Evolutionary conservation across 352 stramenopile species (phyloP), one percentile per base, ranked within the genome.

Genomic region (Phytophthora brassicae): DNA sequence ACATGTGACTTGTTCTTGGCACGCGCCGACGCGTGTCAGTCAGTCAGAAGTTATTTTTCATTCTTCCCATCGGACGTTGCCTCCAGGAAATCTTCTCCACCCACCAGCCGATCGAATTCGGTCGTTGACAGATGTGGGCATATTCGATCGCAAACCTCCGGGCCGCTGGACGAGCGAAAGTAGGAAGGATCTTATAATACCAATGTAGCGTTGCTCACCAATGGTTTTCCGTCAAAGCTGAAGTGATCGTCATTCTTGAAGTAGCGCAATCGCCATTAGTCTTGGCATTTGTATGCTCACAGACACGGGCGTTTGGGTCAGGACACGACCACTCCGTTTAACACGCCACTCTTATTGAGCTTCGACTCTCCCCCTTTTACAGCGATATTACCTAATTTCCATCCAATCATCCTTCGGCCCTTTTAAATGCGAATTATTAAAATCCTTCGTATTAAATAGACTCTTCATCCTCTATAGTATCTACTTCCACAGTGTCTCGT

Each of bases 261-360:
- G 26, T 31, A 31, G 26, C 26, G 26, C 26, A 31, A 31, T 31
- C n/a, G n/a, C n/a, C n/a, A n/a, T n/a, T n/a, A n/a, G n/a, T 51
- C 60, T 56, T 62, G 51, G 28, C 23, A 23, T 67, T 67, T 67
- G 59, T 67, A 67, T 67, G 60, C 50, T 60, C 49, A 39, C 11
- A 1, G 2, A 23, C 19, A 13, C 17, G 41, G 39, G 16, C n/a
- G 23, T 13, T 33, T 48, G n/a, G 20, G 12, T 19, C 20, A 1
- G 42, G 19, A 56, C 20, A 41, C n/a, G 20, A 36, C 11, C 6
- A 6, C 13, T 20, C 62, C 44, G 60, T 63, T 63, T 67, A 67
- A 67, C 60, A 67, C 35, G 24, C 22, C 14, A 13, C 6, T 1
- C 31, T 19, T 28, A 24, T 67, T 56, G 33, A 66, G 41, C 50